Percentiles rank a stretch among this genome's conserved stretches.
Conservation (phyloP, 2,329 filamentous ascomycete species). For the Elsinoe fawcettii region DNA sequence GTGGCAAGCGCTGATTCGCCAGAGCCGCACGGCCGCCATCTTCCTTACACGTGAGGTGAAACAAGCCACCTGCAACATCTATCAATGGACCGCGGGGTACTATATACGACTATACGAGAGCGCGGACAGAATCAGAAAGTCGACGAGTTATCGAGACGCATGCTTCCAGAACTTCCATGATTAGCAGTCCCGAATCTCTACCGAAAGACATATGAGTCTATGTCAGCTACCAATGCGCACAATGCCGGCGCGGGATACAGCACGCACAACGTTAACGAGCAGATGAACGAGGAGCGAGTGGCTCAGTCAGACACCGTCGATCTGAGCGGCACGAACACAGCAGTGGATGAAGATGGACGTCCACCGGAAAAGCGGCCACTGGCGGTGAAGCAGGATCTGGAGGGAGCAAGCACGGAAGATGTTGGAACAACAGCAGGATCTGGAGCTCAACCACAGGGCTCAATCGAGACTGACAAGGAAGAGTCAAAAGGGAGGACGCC, state of each 20-base stretch:
- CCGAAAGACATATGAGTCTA: conserved; percentile 3
- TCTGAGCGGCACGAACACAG: neutral
- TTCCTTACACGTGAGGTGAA: neutral
- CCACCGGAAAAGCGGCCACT: neutral
- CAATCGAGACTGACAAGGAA: conserved; percentile 9
- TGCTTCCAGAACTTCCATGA: neutral
- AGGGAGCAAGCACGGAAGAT: neutral
- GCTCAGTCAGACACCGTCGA: neutral
- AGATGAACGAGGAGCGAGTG: neutral
- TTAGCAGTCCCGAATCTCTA: neutral
- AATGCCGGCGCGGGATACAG: neutral
- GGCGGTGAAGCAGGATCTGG: neutral
- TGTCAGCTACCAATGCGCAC: conserved; percentile 8
- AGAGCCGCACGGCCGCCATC: neutral
- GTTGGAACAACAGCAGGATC: neutral
- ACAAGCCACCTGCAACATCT: neutral
- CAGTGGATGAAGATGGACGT: neutral
- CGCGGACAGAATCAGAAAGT: neutral
- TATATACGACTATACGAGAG: neutral
- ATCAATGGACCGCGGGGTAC: neutral
- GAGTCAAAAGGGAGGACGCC: neutral
- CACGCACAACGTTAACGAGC: neutral
- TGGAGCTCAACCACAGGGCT: neutral
- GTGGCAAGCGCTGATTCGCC: conserved; percentile 1
- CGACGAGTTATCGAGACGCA: neutral